Evolutionary conservation across 495 filamentous ascomycete genomes (phyloP).

Genomic region (Neurospora terricola): DNA sequence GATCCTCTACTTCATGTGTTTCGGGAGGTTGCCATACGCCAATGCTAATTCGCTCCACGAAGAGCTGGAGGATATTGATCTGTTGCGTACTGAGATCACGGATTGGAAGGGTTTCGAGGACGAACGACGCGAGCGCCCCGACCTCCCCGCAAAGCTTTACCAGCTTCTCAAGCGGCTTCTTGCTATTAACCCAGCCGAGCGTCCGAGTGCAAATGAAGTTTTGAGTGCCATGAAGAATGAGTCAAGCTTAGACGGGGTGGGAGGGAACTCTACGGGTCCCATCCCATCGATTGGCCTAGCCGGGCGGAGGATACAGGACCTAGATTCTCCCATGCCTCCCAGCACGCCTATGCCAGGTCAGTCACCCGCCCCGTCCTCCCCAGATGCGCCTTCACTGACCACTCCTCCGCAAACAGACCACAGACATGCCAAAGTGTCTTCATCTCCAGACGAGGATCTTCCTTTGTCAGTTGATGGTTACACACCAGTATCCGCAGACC

Average conservation of each 20-base stretch:
- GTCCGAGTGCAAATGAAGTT: constrained; percentile 83
- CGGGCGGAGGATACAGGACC: constrained; percentile 43
- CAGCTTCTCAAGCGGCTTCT: constrained; percentile 71
- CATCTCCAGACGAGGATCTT: constrained; percentile 22
- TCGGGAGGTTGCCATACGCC: constrained; percentile 75
- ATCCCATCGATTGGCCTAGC: constrained; percentile 32
- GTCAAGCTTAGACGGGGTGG: constrained; percentile 28
- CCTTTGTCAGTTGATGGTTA: constrained; percentile 13
- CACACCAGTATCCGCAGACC: constrained; percentile 4
- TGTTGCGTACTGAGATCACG: constrained; percentile 76
- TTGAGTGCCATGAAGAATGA: constrained; percentile 69
- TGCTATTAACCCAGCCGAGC: constrained; percentile 61
- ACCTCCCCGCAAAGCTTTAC: constrained; percentile 82
- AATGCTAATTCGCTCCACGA: constrained; percentile 79
- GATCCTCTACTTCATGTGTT: constrained; percentile 97
- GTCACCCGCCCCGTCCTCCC: not conserved
- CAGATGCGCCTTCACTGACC: not conserved
- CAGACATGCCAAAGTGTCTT: constrained; percentile 24
- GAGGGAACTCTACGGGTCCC: constrained; percentile 20
- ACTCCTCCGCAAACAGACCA: constrained; percentile 19
- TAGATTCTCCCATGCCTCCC: constrained; percentile 43
- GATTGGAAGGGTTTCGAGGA: constrained; percentile 82
- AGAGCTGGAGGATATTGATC: constrained; percentile 87
- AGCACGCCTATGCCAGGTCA: constrained; percentile 35
- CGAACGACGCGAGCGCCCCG: constrained; percentile 57